phyloP scores from a whole-genome alignment of 257 asterid species.

The Plantago ovata region DNA sequence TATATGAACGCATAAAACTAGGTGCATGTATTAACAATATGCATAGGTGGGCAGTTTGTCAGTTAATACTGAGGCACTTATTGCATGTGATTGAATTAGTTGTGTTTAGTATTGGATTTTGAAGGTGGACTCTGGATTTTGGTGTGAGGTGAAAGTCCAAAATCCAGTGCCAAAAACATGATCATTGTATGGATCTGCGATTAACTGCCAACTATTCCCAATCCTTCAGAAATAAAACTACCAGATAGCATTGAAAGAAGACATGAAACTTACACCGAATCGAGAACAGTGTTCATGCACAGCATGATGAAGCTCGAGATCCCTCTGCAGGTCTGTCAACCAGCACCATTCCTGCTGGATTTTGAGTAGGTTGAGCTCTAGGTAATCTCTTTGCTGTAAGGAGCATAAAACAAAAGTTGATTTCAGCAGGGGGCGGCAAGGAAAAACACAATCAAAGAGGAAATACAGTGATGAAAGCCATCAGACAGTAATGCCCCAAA shows the following conservation, averaged over 20 bases:
- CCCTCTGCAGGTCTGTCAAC: conserved; percentile 68
- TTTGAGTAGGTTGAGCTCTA: conserved; percentile 66
- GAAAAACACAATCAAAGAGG: no score
- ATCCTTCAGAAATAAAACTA: background rate
- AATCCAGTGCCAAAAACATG: background rate
- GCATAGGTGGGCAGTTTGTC: no score
- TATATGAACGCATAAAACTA: no score
- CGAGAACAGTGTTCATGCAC: conserved; percentile 29
- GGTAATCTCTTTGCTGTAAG: conserved; percentile 69
- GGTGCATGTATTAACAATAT: no score
- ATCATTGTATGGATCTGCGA: background rate
- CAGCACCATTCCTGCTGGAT: conserved; percentile 72
- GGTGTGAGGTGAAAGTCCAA: no score
- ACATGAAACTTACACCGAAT: conserved; percentile 15
- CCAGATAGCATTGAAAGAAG: background rate
- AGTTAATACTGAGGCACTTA: no score
- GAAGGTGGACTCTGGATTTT: no score
- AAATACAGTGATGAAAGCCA: no score
- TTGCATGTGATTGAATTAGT: no score
- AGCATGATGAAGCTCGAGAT: conserved; percentile 54
- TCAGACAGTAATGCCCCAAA: no score
- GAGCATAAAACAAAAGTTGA: conserved; percentile 2
- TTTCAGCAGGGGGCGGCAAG: background rate
- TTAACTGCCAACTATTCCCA: background rate
- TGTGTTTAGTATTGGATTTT: no score